Evolutionary conservation across 2,329 filamentous ascomycete species (phyloP), one percentile per base, ranked within the genome.

Genomic region (Hypoxylon sp.): DNA sequence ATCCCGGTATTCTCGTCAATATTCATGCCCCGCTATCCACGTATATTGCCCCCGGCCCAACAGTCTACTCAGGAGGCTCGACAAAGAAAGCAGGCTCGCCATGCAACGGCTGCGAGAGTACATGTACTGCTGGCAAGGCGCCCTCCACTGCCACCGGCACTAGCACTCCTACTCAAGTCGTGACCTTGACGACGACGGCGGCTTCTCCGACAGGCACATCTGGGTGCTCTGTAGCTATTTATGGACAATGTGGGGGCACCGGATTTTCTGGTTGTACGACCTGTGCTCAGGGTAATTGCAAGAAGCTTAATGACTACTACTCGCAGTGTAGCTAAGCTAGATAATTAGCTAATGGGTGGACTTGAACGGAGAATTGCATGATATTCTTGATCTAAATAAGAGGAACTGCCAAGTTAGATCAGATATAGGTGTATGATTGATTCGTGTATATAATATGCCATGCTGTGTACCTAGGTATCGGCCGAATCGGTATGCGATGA

Each of bases 1-100:
- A 77, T 46, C 73, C 74, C 0, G 74, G 76, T 8, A 76, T 77
- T 24, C 61, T 77, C n/a, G 58, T 80, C 19, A 77, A 80, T 55
- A 79, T 80, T 61, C 76, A 79, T 61, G 72, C 74, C 33, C 68
- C 75, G 11, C 59, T 77, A 66, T 67, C 68, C 1, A 70, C 71
- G 0, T 79, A 79, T 54, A 33, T 69, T 14, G 75, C 75, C 47
- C 77, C 77, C 29, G 77, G 77, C 6, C 76, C 76, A n/a, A 66
- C 77, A 51, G 70, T 63, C 44, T 74, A 66, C 51, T 14, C 62
- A 26, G 70, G 73, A 2, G 76, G 76, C 1, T 70, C 73, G 52
- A 75, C 71, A 0, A 76, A 72, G 65, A 72, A 51, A 24, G 75
- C 76, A 1, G 76, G 76, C 8, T 66, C 63, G 10, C 50, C 68